Conservation (phyloP, 768 basidiomycete species). For the Paxillus ammoniavirescens region DNA sequence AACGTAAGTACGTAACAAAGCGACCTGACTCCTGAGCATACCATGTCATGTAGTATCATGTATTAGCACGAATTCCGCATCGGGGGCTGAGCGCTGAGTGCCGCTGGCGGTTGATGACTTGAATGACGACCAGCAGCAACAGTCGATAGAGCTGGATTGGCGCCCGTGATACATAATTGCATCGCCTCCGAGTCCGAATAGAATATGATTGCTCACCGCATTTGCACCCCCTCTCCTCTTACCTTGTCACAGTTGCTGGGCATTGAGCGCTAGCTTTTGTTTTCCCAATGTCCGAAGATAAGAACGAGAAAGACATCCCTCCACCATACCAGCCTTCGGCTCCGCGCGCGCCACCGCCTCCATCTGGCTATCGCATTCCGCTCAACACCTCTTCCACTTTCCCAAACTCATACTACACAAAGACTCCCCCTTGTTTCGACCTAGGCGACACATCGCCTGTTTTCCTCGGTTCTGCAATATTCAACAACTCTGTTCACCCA, state of each 20-base stretch:
- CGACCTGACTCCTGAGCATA: too few relatives aligned
- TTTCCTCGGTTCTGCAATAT: constrained; percentile 72
- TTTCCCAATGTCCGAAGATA: neutral
- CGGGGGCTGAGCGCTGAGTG: too few relatives aligned
- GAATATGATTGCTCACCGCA: too few relatives aligned
- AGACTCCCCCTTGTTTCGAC: constrained; percentile 55
- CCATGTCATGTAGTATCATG: too few relatives aligned
- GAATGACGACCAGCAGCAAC: too few relatives aligned
- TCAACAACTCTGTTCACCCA: constrained; percentile 68
- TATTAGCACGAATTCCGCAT: too few relatives aligned
- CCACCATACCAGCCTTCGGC: constrained; percentile 15
- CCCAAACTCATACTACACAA: constrained; percentile 41
- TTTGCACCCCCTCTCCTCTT: neutral
- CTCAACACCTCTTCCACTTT: constrained; percentile 39
- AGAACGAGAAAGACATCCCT: constrained; percentile 5
- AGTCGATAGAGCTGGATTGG: too few relatives aligned
- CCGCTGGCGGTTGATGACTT: too few relatives aligned
- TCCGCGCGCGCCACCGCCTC: constrained; percentile 34
- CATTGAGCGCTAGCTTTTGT: neutral
- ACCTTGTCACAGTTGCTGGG: too few relatives aligned
- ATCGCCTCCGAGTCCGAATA: too few relatives aligned
- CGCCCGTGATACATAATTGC: too few relatives aligned
- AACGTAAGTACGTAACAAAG: neutral
- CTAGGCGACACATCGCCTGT: constrained; percentile 55
- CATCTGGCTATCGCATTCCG: constrained; percentile 68